Evolutionary conservation across 129 eudicot genomes (phyloP), one percentile per base, ranked within the genome.

Genomic region (Chrysanthemum seticuspe): DNA sequence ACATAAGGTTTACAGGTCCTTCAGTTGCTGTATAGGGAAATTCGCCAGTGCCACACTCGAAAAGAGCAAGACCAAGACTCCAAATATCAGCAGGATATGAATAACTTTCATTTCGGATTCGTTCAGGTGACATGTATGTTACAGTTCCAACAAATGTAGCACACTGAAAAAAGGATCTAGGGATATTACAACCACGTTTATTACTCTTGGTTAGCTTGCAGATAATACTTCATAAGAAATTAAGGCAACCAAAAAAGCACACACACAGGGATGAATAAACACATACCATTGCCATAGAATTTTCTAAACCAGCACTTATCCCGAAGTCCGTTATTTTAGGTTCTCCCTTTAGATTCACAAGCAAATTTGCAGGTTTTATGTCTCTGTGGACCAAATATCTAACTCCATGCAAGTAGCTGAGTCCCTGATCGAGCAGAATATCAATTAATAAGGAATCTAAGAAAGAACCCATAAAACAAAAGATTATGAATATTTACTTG

Each of bases 81-180:
- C 99, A 94, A 62, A 94, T 94, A 86, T 94, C 99, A 84, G 99
- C 99, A 14, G 99, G 97, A 77, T 87, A 94, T 15, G 99, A 94
- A 78, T 94, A 94, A 65, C 63, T 90, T 80, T 94, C 99, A 70
- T 94, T 94, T 74, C 96, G 84, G 23, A 94, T 94, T 71, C 97
- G 80, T 82, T 94, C 99, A 51, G 99, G 99, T 29, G 99, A 94
- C 99, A 94, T 94, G 73, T 94, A 94, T 40, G 97, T 94, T 12
- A 94, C 99, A 62, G 99, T 94, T 81, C 99, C 99, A 81, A 94
- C 97, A 82, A 94, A 94, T 47, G 99, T 94, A 58, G 97, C 99
- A 86, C 99, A 94, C 99, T 94, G 89, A 50, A 63, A 84, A 75
- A 78, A 70, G 59, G 29, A 58, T 57, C 52, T 51, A 71, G 18